phyloP scores from a whole-genome alignment of 2,329 filamentous ascomycete genomes.

The Ascocoryne sarcoides region DNA sequence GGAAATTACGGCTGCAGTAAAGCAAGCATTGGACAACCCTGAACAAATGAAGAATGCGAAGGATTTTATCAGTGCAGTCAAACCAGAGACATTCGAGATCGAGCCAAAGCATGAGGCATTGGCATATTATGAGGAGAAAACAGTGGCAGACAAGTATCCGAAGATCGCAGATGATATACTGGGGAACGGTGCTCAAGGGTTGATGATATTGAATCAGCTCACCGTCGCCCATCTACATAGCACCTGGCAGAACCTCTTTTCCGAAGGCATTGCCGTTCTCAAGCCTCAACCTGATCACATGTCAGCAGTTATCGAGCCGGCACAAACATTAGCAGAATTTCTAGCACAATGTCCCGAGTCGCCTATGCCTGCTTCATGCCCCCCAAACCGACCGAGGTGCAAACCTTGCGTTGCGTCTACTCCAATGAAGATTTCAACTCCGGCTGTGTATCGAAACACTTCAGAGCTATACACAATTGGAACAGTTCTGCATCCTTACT shows the following conservation, averaged over 20 bases:
- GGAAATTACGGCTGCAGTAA: conserved; percentile 55
- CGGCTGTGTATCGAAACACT: conserved; percentile 60
- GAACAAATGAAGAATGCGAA: conserved; percentile 47
- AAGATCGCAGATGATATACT: conserved; percentile 55
- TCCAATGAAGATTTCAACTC: conserved; percentile 58
- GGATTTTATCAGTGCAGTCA: conserved; percentile 53
- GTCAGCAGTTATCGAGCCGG: conserved; percentile 60
- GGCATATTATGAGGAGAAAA: conserved; percentile 65
- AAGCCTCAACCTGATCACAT: conserved; percentile 73
- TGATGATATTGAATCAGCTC: conserved; percentile 59
- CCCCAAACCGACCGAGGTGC: conserved; percentile 71
- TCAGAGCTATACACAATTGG: conserved; percentile 72
- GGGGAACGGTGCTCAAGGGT: conserved; percentile 48
- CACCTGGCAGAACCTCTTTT: conserved; percentile 74
- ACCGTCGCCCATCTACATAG: conserved; percentile 80
- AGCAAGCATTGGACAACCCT: conserved; percentile 45
- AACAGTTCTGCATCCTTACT: conserved; percentile 87
- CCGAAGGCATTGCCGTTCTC: conserved; percentile 68
- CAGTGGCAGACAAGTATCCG: conserved; percentile 57
- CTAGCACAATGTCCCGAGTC: conserved; percentile 67
- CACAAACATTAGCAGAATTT: conserved; percentile 62
- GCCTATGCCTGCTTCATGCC: conserved; percentile 69
- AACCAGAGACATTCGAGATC: conserved; percentile 50
- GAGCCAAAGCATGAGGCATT: conserved; percentile 59
- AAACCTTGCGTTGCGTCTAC: conserved; percentile 60